Conservation (phyloP, 2,329 filamentous ascomycete genomes). For the Fusarium mexicanum region DNA sequence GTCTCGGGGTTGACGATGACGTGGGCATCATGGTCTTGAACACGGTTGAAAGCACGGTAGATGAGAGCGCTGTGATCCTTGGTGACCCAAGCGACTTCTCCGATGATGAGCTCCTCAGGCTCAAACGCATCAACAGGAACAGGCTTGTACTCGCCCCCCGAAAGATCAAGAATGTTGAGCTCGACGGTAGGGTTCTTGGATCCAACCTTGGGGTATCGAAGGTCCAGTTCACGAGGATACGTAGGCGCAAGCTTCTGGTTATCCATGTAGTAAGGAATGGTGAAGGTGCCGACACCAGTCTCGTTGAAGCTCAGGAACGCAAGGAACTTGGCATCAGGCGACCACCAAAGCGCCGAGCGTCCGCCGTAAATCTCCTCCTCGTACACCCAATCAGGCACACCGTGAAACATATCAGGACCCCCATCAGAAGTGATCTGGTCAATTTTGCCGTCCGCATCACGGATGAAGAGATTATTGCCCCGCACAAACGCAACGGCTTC, state of each 20-base stretch:
- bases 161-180: conserved; percentile 66
- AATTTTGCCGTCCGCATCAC: conserved; percentile 56
- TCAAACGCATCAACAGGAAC: conserved; percentile 67
- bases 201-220: conserved; percentile 76
- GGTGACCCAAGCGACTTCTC: conserved; percentile 75
- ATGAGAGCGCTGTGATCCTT: conserved; percentile 68
- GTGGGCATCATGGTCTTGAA: conserved; percentile 72
- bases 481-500: conserved; percentile 73
- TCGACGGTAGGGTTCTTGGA: conserved; percentile 72
- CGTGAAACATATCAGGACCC: conserved; percentile 70
- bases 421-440: conserved; percentile 68
- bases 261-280: conserved; percentile 73
- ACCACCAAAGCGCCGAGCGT: conserved; percentile 92
- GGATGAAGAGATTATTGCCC: conserved; percentile 70
- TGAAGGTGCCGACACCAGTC: conserved; percentile 73
- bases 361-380: conserved; percentile 71
- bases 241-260: conserved; percentile 64
- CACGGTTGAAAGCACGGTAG: conserved; percentile 74
- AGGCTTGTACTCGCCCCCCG: conserved; percentile 53
- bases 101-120: conserved; percentile 70
- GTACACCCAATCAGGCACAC: conserved; percentile 83
- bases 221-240: conserved; percentile 69
- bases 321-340: conserved; percentile 83
- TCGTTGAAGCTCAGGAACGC: conserved; percentile 91
- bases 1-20: conserved; percentile 66